These are phyloP conservation scores for Xerocomus potaroensis DNA, from an alignment of 768 basidiomycete species.

Conservation along the genomic window DNA sequence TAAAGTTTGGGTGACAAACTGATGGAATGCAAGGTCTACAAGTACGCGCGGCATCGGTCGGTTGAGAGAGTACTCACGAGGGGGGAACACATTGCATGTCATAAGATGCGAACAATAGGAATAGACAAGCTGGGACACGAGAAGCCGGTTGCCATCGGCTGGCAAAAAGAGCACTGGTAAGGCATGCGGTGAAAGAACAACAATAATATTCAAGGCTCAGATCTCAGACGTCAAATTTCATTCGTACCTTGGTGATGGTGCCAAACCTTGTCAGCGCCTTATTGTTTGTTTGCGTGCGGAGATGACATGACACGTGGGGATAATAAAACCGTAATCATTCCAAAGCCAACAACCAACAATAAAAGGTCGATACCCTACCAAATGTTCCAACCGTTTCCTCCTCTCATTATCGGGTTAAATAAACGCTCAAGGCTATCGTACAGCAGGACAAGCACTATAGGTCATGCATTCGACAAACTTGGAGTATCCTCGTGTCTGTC, in stretches of 20 bases:
- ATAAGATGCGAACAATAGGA: slow-evolving; percentile 25
- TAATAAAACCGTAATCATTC: slow-evolving; percentile 20
- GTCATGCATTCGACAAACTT: slow-evolving; percentile 12
- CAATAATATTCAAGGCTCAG: slow-evolving; percentile 19
- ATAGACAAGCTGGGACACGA: slow-evolving; percentile 16
- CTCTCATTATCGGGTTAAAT: background rate
- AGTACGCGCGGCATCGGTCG: slow-evolving; percentile 3
- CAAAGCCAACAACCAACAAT: background rate
- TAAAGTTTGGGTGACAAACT: slow-evolving; percentile 14
- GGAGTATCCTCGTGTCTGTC: slow-evolving; percentile 9
- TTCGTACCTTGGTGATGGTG: slow-evolving; percentile 28
- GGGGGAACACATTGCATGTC: slow-evolving; percentile 5
- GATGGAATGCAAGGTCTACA: slow-evolving; percentile 12
- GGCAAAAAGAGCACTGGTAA: background rate
- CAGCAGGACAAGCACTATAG: slow-evolving; percentile 18
- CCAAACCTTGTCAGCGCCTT: slow-evolving; percentile 26
- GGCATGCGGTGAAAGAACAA: slow-evolving; percentile 11
- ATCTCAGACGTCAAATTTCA: slow-evolving; percentile 12
- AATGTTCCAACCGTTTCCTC: slow-evolving; percentile 6
- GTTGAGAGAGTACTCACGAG: slow-evolving; percentile 12
- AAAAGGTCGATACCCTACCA: slow-evolving; percentile 12
- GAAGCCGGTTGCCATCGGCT: slow-evolving; percentile 11
- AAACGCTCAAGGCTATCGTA: slow-evolving; percentile 17
- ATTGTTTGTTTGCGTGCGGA: slow-evolving; percentile 27
- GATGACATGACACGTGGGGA: slow-evolving; percentile 13